phyloP scores from a whole-genome alignment of 1,284 basidiomycete species.

The Microbotryum saponariae region DNA sequence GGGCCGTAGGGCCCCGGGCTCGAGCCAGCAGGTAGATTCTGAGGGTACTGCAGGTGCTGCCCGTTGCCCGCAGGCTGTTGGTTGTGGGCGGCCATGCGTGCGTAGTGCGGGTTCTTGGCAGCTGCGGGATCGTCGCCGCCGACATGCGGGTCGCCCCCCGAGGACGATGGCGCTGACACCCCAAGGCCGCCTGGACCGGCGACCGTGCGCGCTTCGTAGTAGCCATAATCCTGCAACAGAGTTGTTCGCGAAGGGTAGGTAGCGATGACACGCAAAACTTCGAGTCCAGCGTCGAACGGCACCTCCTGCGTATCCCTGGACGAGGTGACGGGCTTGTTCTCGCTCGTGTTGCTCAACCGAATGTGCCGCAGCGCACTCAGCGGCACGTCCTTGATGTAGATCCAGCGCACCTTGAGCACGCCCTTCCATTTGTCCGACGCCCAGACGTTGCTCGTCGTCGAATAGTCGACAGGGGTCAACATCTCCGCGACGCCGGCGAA shows the following conservation, averaged over 20 bases:
- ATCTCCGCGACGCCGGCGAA: constrained; percentile 97
- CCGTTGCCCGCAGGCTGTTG: too few species aligned
- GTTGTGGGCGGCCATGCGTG: too few species aligned
- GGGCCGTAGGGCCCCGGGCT: too few species aligned
- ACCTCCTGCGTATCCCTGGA: constrained; percentile 85
- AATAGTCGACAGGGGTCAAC: constrained; percentile 48
- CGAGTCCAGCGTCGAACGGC: constrained; percentile 83
- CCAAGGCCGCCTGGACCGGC: too few species aligned
- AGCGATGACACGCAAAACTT: constrained; percentile 88
- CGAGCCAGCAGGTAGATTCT: too few species aligned
- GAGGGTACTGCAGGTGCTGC: too few species aligned
- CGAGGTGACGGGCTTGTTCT: constrained; percentile 92
- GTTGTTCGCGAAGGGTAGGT: constrained; percentile 81
- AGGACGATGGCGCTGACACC: too few species aligned
- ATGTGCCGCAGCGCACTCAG: constrained; percentile 77
- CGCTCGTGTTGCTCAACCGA: constrained; percentile 84
- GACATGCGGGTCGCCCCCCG: too few species aligned
- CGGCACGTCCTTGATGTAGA: constrained; percentile 89
- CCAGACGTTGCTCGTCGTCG: constrained; percentile 71
- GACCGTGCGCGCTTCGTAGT: constrained; percentile 12
- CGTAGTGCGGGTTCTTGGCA: too few species aligned
- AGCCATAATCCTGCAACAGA: constrained; percentile 59
- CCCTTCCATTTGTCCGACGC: constrained; percentile 98
- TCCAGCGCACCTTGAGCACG: constrained; percentile 58
- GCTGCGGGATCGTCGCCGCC: too few species aligned